Evolutionary conservation across 768 basidiomycete species (phyloP).

Genomic region (Sporobolomyces phaffii): DNA sequence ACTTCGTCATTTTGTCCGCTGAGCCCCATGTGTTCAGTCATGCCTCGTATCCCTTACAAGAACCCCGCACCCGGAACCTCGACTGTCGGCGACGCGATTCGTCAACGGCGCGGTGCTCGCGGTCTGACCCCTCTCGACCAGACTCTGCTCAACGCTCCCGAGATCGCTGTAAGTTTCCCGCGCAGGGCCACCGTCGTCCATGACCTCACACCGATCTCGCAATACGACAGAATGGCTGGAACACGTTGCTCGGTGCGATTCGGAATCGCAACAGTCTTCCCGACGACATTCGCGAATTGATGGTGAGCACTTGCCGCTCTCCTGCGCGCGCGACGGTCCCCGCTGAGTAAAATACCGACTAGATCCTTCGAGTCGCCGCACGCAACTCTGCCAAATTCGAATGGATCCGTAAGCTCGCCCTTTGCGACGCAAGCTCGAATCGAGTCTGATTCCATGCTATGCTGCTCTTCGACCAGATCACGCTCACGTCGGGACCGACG

Average conservation of each 20-base stretch:
- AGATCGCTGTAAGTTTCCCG: conserved; percentile 37
- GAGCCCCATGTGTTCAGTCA: background rate
- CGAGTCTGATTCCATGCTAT: background rate
- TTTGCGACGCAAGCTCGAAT: background rate
- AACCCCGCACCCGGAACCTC: conserved; percentile 38
- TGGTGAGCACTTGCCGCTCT: conserved; percentile 35
- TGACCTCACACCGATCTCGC: background rate
- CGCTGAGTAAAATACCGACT: background rate
- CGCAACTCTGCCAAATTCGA: conserved; percentile 45
- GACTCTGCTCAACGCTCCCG: conserved; percentile 45
- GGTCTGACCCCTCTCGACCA: conserved; percentile 46
- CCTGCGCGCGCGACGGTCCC: background rate
- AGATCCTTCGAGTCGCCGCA: conserved; percentile 46
- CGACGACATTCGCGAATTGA: conserved; percentile 45
- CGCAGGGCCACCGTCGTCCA: no score
- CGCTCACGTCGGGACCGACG: conserved; percentile 49
- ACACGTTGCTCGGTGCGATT: conserved; percentile 44
- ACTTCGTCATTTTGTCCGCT: background rate
- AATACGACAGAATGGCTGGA: conserved; percentile 43
- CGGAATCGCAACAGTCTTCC: conserved; percentile 43
- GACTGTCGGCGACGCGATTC: conserved; percentile 43
- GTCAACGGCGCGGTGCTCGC: conserved; percentile 43
- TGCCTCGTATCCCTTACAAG: conserved; percentile 44
- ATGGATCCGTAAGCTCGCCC: conserved; percentile 42
- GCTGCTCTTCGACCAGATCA: conserved; percentile 28